Evolutionary conservation across 768 basidiomycete genomes (phyloP), one percentile per base, ranked within the genome.

Genomic region (Agrocybe praecox): DNA sequence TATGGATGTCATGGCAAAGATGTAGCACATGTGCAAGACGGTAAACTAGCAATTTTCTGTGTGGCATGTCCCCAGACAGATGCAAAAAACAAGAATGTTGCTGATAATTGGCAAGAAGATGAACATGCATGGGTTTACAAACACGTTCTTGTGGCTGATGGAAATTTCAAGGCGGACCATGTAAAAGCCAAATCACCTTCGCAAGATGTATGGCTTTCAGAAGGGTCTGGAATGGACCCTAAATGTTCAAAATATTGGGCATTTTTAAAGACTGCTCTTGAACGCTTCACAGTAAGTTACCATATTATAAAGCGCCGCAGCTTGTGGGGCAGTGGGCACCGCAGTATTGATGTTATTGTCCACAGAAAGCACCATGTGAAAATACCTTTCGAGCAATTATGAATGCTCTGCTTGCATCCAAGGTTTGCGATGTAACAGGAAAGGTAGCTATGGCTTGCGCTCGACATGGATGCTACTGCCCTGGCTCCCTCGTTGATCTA

Each of bases 111-210:
- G 36, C 12, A 40, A 40, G 14, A 15, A 6, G 36, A 40, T n/a
- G 3, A 4, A 15, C 5, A 40, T 40, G 3, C 6, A 5, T 40
- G 36, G 36, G 36, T 40, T 15, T 40, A 40, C 36, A 14, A 40
- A 40, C 36, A 5, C 12, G 14, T 15, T 5, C 36, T 40, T 6
- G 36, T 40, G 5, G 36, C 36, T n/a, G 36, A 40, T 56, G 62
- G 64, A 1, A 65, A 66, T 33, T 69, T 64, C 61, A 63, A 55
- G 24, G 65, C 67, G 0, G 55, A 64, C 34, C 65, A 66, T 32
- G 52, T 64, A 10, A 42, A 40, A n/a, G 19, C 52, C 2, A 49
- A 40, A n/a, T 4, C n/a, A 15, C 12, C 36, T 12, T 40, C 36
- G 6, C 14, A 14, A n/a, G 36, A 40, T 40, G 36, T 40, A 3